Evolutionary conservation across 2,329 filamentous ascomycete genomes (phyloP).

Genomic region (Alternaria rosae): DNA sequence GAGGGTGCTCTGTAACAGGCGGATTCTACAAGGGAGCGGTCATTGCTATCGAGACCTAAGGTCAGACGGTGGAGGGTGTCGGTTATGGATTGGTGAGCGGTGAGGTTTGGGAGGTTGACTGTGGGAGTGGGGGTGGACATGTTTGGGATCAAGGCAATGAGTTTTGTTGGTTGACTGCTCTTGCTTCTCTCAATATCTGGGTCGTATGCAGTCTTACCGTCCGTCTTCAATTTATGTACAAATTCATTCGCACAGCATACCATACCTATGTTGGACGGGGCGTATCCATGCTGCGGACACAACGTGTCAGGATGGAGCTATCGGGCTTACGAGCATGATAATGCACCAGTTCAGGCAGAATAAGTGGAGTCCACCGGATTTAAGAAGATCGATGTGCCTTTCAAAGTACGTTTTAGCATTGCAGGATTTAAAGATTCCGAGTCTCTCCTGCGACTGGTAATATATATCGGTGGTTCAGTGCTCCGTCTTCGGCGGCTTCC

Average conservation of each 20-base stretch:
- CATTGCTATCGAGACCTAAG: slow-evolving; percentile 33
- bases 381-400: neutral
- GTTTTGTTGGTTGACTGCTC: neutral
- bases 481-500: neutral
- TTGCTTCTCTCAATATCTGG: neutral
- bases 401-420: neutral
- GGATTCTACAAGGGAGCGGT: slow-evolving; percentile 28
- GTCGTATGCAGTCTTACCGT: neutral
- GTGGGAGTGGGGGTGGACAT: neutral
- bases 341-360: neutral
- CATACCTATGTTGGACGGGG: neutral
- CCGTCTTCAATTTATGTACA: neutral
- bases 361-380: neutral
- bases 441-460: neutral
- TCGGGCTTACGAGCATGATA: neutral
- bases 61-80: slow-evolving; percentile 34
- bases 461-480: neutral
- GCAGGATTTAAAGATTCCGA: neutral
- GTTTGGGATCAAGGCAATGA: neutral
- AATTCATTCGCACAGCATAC: neutral
- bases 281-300: neutral
- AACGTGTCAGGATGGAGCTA: neutral
- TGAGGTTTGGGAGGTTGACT: slow-evolving; percentile 10
- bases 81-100: slow-evolving; percentile 29
- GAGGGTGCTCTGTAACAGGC: slow-evolving; percentile 23